Base-by-base conservation (phyloP, 1,139 yeast genomes). In the Blastobotrys apis region DNA sequence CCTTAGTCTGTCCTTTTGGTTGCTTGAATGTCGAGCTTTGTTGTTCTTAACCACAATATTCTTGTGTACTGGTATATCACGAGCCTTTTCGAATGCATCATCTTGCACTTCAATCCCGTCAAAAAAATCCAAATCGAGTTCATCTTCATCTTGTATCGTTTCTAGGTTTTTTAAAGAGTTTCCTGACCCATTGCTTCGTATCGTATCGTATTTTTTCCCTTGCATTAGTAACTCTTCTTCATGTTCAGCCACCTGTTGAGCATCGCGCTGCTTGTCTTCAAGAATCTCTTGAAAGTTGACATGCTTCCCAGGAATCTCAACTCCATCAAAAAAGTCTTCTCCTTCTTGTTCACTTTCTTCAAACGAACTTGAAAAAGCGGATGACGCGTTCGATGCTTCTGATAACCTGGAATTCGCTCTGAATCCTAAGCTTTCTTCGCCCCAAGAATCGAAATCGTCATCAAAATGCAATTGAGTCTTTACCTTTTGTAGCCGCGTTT, bases 1-100 rank as follows among this genome's bases (percentile, higher is more conserved):
- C 17, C 23, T 44, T 8, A 41, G 41, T 17, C 17, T n/a, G 16
- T 30, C 32, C 3, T 15, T 20, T 32, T 22, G 21, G 26, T 5
- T 2, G 15, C n/a, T 23, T 10, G 4, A 9, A 22, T 15, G 10
- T 10, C 17, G 25, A 19, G 17, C 15, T 16, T 34, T 16, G 13
- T 34, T 23, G 5, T 43, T 20, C 33, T 55, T 54, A 9, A 57
- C 41, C 12, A 56, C 48, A 16, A 58, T 53, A 39, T 57, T 57
- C 23, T 47, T 43, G 37, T 57, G 58, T 15, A 52, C 34, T n/a
- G 52, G 46, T 8, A 23, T 13, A 8, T 35, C 38, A 9, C 12
- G 12, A n/a, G 13, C 22, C 9, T 33, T 13, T 15, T 8, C 33
- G 21, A 40, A 40, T 26, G 38, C 43, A 20, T 47, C 37, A n/a